Evolutionary conservation across 345 rosid species (phyloP).

Genomic region (Stellera chamaejasme): DNA sequence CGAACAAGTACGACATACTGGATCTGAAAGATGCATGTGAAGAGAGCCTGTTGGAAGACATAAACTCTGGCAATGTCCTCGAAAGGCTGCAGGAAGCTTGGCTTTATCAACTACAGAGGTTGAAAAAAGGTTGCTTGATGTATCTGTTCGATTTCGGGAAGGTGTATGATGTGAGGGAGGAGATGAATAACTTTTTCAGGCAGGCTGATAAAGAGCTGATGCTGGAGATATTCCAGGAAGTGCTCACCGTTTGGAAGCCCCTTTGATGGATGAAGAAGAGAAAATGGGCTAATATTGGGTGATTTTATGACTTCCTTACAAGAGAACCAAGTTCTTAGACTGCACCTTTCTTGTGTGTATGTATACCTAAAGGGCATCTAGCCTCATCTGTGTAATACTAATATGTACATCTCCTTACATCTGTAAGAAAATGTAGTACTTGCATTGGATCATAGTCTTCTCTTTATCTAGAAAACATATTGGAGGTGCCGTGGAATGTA

Average conservation of each 20-base stretch:
- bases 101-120: conserved; percentile 74
- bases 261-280: conserved; percentile 16
- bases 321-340: not conserved
- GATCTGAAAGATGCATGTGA: conserved; percentile 78
- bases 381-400: too few relatives aligned
- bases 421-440: too few relatives aligned
- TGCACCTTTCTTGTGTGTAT: not conserved
- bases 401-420: too few relatives aligned
- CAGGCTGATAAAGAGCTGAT: conserved; percentile 76
- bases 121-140: conserved; percentile 79
- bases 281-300: not conserved
- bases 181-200: conserved; percentile 63
- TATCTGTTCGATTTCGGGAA: conserved; percentile 88
- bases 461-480: too few relatives aligned
- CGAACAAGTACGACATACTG: conserved; percentile 72
- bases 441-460: too few relatives aligned
- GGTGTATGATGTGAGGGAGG: conserved; percentile 75
- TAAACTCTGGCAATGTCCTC: conserved; percentile 68
- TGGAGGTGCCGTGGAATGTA: too few relatives aligned
- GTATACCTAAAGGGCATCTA: not conserved
- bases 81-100: conserved; percentile 91
- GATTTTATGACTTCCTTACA: too few relatives aligned
- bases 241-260: conserved; percentile 73
- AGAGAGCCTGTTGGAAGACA: conserved; percentile 86
- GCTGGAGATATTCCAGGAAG: conserved; percentile 91